phyloP scores from a whole-genome alignment of 169 alveolate genomes.

The Eimeria sp. region DNA sequence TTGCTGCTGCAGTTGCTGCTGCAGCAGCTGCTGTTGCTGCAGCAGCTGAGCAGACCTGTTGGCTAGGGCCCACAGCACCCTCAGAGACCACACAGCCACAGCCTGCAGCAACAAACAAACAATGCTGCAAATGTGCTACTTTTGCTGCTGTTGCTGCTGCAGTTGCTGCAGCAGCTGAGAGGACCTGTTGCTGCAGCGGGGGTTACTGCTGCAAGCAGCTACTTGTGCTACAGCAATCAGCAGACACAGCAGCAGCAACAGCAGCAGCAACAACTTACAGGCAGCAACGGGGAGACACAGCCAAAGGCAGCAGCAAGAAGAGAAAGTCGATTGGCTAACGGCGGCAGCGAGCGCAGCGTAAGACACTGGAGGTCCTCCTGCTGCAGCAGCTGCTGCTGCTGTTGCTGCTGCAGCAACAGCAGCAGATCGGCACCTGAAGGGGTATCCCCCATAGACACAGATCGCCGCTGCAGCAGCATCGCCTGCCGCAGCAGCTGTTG shows the following conservation, averaged over 20 bases:
- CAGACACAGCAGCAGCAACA: background rate
- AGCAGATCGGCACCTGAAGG: background rate
- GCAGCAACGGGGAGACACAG: slow-evolving; percentile 43
- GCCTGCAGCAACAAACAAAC: slow-evolving; percentile 35
- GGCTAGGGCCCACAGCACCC: slow-evolving; percentile 41
- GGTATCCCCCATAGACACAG: background rate
- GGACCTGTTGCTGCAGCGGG: background rate
- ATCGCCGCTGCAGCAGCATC: slow-evolving; percentile 29
- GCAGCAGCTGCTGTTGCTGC: slow-evolving; percentile 32
- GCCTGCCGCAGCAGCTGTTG: slow-evolving; percentile 48
- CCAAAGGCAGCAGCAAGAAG: slow-evolving; percentile 58
- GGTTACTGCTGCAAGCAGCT: background rate
- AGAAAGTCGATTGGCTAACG: background rate
- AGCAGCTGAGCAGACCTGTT: slow-evolving; percentile 21
- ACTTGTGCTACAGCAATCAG: background rate
- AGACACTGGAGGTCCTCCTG: slow-evolving; percentile 50
- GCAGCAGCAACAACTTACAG: slow-evolving; percentile 7
- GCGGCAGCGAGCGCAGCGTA: slow-evolving; percentile 18
- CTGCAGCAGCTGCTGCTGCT: slow-evolving; percentile 12
- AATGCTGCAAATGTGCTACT: background rate
- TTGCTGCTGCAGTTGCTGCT: slow-evolving; percentile 37
- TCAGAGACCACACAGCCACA: slow-evolving; percentile 31
- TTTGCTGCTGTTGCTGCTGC: slow-evolving; percentile 20
- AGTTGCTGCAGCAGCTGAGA: slow-evolving; percentile 18
- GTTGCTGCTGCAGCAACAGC: slow-evolving; percentile 61